Evolutionary conservation across 495 filamentous ascomycete species (phyloP), one percentile per base, ranked within the genome.

Genomic region (Penicillium roqueforti): DNA sequence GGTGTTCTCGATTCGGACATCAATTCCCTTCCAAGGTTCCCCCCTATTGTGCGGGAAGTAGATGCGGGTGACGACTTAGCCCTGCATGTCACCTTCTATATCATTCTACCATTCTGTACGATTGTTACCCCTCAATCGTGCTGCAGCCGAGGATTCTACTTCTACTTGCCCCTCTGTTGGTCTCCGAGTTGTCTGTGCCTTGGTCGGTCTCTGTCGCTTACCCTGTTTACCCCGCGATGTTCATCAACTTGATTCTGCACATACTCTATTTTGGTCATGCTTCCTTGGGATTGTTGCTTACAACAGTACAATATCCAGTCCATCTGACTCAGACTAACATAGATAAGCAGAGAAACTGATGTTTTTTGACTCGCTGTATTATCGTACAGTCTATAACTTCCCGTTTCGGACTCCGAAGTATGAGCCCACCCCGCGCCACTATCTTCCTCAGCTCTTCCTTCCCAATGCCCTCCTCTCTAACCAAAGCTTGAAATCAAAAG

Each of bases 401-500:
- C 32, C 6, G 14, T n/a, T 2, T 36, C 32, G 32, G 32, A 36
- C 16, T 16, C 32, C 32, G 32, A 34, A 34, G 31, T 34, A n/a
- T 36, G 32, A 36, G 14, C 31, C 1, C 32, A 16, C 32, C 32
- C 14, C 32, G 16, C 32, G 32, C 16, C 32, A 16, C 32, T n/a
- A n/a, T n/a, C 28, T 9, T 9, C 16, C 7, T 47, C 22, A 19
- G 1, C 34, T 41, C 9, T 8, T 6, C 43, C 23, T 32, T 44
- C 4, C 43, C 37, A 45, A 16, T 23, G 32, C 22, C 34, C 36
- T 28, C 6, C 47, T 29, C 49, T 53, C 57, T 48, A 63, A 40
- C 63, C 62, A 72, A 26, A 39, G 23, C 26, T 40, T 42, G 38
- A 68, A 34, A 47, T 67, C 55, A 61, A 74, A 70, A n/a, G 0